phyloP scores from a whole-genome alignment of 208 protist species.

The Leishmania guyanensis region DNA sequence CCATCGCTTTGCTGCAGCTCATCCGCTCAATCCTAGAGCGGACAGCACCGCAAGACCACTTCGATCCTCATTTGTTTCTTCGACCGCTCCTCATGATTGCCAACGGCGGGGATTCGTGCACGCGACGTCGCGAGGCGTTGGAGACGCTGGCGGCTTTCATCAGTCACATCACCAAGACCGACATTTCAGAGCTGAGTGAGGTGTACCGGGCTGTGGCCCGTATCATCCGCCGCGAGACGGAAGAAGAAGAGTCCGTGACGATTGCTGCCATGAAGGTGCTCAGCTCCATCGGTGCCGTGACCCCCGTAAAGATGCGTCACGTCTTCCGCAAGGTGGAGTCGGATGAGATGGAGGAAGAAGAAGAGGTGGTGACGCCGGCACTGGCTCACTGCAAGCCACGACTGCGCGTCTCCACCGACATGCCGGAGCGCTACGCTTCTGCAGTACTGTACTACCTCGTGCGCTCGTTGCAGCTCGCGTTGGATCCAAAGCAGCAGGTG shows the following conservation, averaged over 20 bases:
- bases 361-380: constrained; percentile 77
- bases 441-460: constrained; percentile 86
- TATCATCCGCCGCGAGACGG: constrained; percentile 79
- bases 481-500: constrained; percentile 76
- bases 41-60: constrained; percentile 59
- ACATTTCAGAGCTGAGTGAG: constrained; percentile 49
- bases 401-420: constrained; percentile 65
- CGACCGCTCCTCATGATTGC: constrained; percentile 69
- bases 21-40: constrained; percentile 77
- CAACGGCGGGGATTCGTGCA: constrained; percentile 75
- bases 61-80: constrained; percentile 50
- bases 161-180: constrained; percentile 63
- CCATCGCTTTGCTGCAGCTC: constrained; percentile 69
- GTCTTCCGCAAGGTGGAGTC: constrained; percentile 70
- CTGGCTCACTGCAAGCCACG: constrained; percentile 80
- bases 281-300: constrained; percentile 83
- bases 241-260: constrained; percentile 74
- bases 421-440: constrained; percentile 79
- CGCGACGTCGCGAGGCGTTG: constrained; percentile 62
- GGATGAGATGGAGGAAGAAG: constrained; percentile 82
- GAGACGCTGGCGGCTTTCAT: constrained; percentile 80
- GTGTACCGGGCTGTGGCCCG: constrained; percentile 76
- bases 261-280: constrained; percentile 73
- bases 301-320: constrained; percentile 72
- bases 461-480: constrained; percentile 77